Percentiles rank a stretch among this genome's conserved stretches.
Evolutionary conservation across 257 asterid genomes (phyloP).

Genomic region (Rehmannia glutinosa): DNA sequence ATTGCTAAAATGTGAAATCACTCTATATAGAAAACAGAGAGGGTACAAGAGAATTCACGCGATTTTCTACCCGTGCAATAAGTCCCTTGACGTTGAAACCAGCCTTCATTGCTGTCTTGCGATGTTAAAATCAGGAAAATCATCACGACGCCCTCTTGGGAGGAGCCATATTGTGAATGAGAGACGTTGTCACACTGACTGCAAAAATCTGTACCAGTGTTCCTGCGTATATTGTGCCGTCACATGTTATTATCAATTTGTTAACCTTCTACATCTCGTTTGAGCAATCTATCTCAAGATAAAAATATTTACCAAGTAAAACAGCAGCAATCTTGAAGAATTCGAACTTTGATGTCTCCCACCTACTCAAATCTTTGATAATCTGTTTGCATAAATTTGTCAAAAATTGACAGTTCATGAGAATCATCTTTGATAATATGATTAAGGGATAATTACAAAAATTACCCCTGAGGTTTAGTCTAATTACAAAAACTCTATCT

Average conservation of each 20-base stretch:
- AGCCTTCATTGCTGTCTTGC: no score
- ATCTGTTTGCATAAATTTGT: slow-evolving; percentile 29
- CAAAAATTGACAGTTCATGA: neutral
- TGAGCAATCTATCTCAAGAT: neutral
- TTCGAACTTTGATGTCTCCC: slow-evolving; percentile 42
- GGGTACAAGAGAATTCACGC: no score
- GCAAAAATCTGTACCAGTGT: slow-evolving; percentile 37
- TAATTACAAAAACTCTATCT: no score
- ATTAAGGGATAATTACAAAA: neutral
- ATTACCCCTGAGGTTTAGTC: neutral
- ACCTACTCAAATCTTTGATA: slow-evolving; percentile 39
- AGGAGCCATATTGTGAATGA: slow-evolving; percentile 77
- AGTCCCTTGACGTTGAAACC: no score
- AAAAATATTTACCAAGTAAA: slow-evolving; percentile 48
- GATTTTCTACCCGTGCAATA: no score
- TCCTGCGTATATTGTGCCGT: slow-evolving; percentile 38
- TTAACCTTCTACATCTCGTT: neutral
- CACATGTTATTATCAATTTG: neutral
- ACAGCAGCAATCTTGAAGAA: slow-evolving; percentile 33
- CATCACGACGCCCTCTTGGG: slow-evolving; percentile 69
- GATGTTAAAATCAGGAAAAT: no score
- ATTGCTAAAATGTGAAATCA: no score
- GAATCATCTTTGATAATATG: slow-evolving; percentile 33
- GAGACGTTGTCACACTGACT: slow-evolving; percentile 39
- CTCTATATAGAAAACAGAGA: no score